These are phyloP conservation scores for Ogataea pilisensis DNA, from an alignment of 805 yeast species.

Conservation along the genomic window DNA sequence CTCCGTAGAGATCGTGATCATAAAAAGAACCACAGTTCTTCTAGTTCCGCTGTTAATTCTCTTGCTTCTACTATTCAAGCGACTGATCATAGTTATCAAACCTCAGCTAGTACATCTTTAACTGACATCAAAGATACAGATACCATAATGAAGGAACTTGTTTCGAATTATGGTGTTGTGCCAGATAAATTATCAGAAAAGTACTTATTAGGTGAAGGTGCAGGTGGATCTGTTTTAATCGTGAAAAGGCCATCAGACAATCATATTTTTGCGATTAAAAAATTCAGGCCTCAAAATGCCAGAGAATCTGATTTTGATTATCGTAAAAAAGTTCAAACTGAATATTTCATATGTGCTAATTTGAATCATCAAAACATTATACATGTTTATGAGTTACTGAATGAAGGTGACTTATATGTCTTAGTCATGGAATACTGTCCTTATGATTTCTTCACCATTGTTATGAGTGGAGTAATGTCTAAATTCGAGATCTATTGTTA, in stretches of 20 bases:
- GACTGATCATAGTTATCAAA: not conserved
- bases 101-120: not conserved
- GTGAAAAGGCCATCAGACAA: constrained; percentile 59
- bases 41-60: not conserved
- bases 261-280: constrained; percentile 74
- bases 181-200: constrained; percentile 49
- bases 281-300: constrained; percentile 63
- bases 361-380: constrained; percentile 77
- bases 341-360: constrained; percentile 76
- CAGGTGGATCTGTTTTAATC: constrained; percentile 88
- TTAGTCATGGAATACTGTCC: constrained; percentile 94
- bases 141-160: constrained; percentile 30
- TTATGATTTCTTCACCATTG: constrained; percentile 86
- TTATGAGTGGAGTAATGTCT: constrained; percentile 82
- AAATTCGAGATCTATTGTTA: constrained; percentile 71
- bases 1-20: not conserved
- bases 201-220: constrained; percentile 73
- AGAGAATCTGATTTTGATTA: constrained; percentile 67
- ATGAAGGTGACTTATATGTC: constrained; percentile 57
- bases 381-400: constrained; percentile 73
- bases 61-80: not conserved
- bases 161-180: constrained; percentile 62
- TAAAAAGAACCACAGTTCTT: not conserved
- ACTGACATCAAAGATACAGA: constrained; percentile 7
- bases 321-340: constrained; percentile 73